These are phyloP conservation scores for Endocalyx cinctus DNA, from an alignment of 2,329 filamentous ascomycete species.

Conservation along the genomic window DNA sequence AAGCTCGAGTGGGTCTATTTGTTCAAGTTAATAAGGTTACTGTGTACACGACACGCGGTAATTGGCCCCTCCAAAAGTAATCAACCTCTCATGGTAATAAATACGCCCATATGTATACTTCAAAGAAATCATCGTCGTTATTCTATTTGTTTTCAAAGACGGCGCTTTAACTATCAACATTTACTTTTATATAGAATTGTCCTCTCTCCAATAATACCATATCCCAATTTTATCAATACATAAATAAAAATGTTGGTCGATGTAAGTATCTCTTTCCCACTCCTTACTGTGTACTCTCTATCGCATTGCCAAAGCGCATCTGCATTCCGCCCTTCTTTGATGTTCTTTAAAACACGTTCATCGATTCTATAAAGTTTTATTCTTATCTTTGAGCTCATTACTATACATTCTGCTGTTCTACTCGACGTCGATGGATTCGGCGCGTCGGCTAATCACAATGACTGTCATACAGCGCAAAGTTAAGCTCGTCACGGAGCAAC, in stretches of 20 bases:
- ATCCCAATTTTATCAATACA: too few relatives aligned
- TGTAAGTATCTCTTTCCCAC: constrained; percentile 13
- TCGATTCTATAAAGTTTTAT: neutral
- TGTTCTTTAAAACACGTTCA: neutral
- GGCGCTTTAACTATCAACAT: too few relatives aligned
- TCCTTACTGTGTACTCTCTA: neutral
- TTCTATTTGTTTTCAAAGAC: too few relatives aligned
- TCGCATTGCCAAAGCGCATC: neutral
- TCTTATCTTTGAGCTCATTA: neutral
- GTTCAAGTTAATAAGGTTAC: too few relatives aligned
- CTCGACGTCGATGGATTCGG: neutral
- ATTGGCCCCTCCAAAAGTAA: too few relatives aligned
- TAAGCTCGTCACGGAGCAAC: constrained; percentile 90
- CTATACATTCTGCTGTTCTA: constrained; percentile 1
- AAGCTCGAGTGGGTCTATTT: too few relatives aligned
- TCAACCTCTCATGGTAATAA: too few relatives aligned
- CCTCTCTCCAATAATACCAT: too few relatives aligned
- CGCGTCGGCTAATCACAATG: constrained; percentile 1
- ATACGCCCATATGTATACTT: too few relatives aligned
- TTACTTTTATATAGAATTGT: too few relatives aligned
- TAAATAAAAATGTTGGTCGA: constrained; percentile 23
- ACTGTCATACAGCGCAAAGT: constrained; percentile 68
- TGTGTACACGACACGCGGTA: too few relatives aligned
- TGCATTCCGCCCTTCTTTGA: neutral
- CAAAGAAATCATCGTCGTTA: too few relatives aligned